Base-by-base conservation (phyloP, 257 asterid species). In the Mitragyna speciosa region DNA sequence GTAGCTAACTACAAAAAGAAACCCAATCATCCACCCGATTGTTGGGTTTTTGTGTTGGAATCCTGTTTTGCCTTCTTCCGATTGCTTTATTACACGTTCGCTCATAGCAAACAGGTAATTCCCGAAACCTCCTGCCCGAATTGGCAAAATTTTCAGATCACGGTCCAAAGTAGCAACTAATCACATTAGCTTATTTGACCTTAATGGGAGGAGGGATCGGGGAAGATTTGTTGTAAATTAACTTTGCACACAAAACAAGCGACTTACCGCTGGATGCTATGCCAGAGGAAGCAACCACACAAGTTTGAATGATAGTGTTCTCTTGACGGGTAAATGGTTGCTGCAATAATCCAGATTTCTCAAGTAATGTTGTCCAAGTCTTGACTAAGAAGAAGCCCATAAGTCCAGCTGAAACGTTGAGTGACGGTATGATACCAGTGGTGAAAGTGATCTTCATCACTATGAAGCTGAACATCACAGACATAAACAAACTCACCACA, bases 231-330 rank as follows among this genome's bases (percentile, higher is more conserved):
- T 36, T 36, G 39, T 36, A 36, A 36, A 36, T 36, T 36, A 36
- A 36, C 39, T 36, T 36, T 36, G 39, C 39, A 4, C 39, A 4
- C 4, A 14, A 17, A 51, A 20, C 15, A 45, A 16, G 56, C 5
- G 54, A 43, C 36, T 26, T 81, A 87, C 97, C 92, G 41, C 97
- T 92, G 36, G 85, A 90, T 28, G 97, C 88, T 31, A 92, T 90
- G 90, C 97, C 96, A 2, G 94, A 80, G 33, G 97, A 61, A 58
- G 97, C 97, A 43, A 90, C 92, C n/a, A 91, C 92, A 54, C 96
- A 92, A 0, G 97, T 92, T 80, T 92, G 97, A 76, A 92, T 90
- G 45, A 92, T 93, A 0, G 97, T 92, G 76, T 92, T 92, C 61
- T 92, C 95, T 76, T 92, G 95, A 1, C 95, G 85, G 7, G 97